Percentiles rank a stretch among this genome's conserved stretches.
These are phyloP conservation scores for Cercophora newfieldiana DNA, from an alignment of 495 filamentous ascomycete species.

Conservation along the genomic window DNA sequence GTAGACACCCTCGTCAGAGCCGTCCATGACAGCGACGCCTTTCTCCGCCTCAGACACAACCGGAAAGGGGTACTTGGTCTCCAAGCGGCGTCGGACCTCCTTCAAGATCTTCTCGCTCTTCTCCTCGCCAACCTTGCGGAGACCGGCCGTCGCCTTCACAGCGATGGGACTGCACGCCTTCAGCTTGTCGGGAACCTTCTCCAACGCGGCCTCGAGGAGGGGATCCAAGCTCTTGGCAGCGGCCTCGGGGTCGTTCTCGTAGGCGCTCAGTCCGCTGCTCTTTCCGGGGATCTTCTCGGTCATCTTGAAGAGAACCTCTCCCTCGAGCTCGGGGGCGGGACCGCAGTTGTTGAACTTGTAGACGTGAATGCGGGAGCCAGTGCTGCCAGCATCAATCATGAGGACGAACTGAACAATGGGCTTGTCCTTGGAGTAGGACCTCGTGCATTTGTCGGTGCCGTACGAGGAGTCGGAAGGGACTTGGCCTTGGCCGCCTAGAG, in stretches of 20 bases:
- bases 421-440: constrained; percentile 78
- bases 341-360: constrained; percentile 99
- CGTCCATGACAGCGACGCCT: constrained; percentile 94
- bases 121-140: constrained; percentile 81
- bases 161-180: constrained; percentile 87
- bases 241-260: constrained; percentile 76
- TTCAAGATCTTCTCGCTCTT: constrained; percentile 80
- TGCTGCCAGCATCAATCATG: constrained; percentile 98
- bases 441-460: constrained; percentile 72
- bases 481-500: constrained; percentile 45
- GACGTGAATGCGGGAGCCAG: constrained; percentile 95
- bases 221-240: constrained; percentile 87
- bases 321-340: constrained; percentile 87
- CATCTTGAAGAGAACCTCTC: constrained; percentile 81
- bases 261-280: constrained; percentile 84
- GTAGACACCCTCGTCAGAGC: constrained; percentile 93
- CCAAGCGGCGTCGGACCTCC: constrained; percentile 79
- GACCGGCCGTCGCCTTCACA: constrained; percentile 93
- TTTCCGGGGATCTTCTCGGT: constrained; percentile 70
- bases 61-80: constrained; percentile 89
- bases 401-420: constrained; percentile 95
- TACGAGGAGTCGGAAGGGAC: constrained; percentile 57
- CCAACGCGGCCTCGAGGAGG: constrained; percentile 81
- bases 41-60: constrained; percentile 80
- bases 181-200: constrained; percentile 80